A percentile compares a stretch with the other conserved stretches of the same genome.
phyloP scores from a whole-genome alignment of 768 basidiomycete genomes.

The Xerocomus potaroensis region DNA sequence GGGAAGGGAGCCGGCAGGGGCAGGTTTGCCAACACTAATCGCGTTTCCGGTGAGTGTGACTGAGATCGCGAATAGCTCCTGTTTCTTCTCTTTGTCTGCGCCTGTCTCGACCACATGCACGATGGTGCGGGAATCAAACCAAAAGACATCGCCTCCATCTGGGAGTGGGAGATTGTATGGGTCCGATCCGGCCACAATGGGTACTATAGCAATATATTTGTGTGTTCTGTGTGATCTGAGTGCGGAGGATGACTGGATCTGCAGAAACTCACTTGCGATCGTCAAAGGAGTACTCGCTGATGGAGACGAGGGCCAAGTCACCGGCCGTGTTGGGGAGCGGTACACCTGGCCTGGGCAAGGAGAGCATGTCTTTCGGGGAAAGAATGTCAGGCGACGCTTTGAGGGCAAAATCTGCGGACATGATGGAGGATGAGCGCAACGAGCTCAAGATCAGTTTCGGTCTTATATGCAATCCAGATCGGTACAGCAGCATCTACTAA shows the following conservation, averaged over 20 bases:
- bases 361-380: constrained; percentile 66
- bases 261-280: constrained; percentile 59
- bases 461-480: constrained; percentile 1
- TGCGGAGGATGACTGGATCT: neutral
- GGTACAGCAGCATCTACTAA: constrained; percentile 29
- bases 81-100: constrained; percentile 43
- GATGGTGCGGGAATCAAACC: constrained; percentile 69
- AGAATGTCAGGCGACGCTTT: constrained; percentile 58
- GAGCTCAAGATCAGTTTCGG: constrained; percentile 23
- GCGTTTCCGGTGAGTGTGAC: constrained; percentile 40
- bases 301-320: constrained; percentile 61
- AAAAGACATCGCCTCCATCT: constrained; percentile 73
- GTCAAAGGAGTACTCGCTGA: constrained; percentile 66
- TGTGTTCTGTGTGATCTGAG: constrained; percentile 48
- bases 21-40: constrained; percentile 35
- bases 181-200: constrained; percentile 47
- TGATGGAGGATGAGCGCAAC: constrained; percentile 27
- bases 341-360: constrained; percentile 60
- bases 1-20: constrained; percentile 60
- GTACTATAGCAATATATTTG: constrained; percentile 61
- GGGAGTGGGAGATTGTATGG: constrained; percentile 56
- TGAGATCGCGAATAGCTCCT: constrained; percentile 58
- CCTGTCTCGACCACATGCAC: constrained; percentile 57
- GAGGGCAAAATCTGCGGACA: constrained; percentile 48
- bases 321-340: constrained; percentile 67